phyloP scores from a whole-genome alignment of 1,284 basidiomycete genomes.

The Wallemia mellicola region DNA sequence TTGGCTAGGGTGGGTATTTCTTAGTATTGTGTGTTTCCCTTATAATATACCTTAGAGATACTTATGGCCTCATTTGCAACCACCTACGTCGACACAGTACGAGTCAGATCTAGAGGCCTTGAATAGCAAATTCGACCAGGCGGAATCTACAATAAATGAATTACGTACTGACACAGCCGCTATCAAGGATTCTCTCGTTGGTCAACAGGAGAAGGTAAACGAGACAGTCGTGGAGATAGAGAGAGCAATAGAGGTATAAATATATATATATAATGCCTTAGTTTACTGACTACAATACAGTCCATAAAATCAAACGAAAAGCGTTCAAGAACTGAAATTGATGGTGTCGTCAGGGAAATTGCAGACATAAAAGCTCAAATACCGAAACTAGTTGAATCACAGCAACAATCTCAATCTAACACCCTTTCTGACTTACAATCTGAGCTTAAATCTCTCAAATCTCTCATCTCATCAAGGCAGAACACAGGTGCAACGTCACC shows the following conservation, averaged over 20 bases:
- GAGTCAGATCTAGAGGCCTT: slow-evolving; percentile 61
- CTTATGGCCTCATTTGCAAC: slow-evolving; percentile 63
- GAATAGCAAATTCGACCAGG: slow-evolving; percentile 73
- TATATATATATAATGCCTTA: neutral
- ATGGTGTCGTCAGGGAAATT: slow-evolving; percentile 69
- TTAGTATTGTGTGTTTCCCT: neutral
- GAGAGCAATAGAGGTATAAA: slow-evolving; percentile 29
- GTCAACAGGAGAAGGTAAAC: slow-evolving; percentile 47
- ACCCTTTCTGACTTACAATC: slow-evolving; percentile 61
- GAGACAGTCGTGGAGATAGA: slow-evolving; percentile 52
- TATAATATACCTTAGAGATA: slow-evolving; percentile 78
- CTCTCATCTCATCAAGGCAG: slow-evolving; percentile 50
- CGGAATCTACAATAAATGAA: slow-evolving; percentile 28
- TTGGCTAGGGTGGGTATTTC: slow-evolving; percentile 39
- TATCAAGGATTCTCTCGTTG: slow-evolving; percentile 43
- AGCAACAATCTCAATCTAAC: slow-evolving; percentile 19
- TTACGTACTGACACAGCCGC: slow-evolving; percentile 48
- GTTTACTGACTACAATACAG: too few relatives aligned
- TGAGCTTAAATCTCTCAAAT: slow-evolving; percentile 80
- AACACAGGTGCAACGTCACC: slow-evolving; percentile 15
- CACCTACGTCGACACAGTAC: slow-evolving; percentile 63
- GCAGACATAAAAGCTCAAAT: slow-evolving; percentile 69
- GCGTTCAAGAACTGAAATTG: slow-evolving; percentile 60
- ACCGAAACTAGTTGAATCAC: slow-evolving; percentile 62
- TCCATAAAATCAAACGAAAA: slow-evolving; percentile 37